phyloP scores from a whole-genome alignment of 176 grass and related monocot genomes.

The Raddia guianensis region DNA sequence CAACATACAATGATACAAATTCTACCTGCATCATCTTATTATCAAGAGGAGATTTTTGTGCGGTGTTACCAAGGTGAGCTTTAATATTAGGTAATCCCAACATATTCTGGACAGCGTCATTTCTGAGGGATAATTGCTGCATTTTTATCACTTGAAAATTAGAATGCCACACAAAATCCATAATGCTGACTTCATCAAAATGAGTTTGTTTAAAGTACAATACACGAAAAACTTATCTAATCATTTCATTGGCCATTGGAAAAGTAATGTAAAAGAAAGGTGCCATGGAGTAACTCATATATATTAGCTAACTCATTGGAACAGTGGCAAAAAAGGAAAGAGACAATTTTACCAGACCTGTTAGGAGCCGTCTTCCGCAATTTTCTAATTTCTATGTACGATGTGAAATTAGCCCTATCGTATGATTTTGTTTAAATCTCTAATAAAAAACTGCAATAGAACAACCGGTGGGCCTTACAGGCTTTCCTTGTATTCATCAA shows the following conservation, averaged over 20 bases:
- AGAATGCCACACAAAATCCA: conserved; percentile 36
- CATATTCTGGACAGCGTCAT: conserved; percentile 47
- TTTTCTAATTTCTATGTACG: conserved; percentile 36
- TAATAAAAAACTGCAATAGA: conserved; percentile 28
- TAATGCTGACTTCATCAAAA: conserved; percentile 15
- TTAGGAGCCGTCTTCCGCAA: background rate
- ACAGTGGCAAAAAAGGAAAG: background rate
- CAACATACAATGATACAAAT: no score
- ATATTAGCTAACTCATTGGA: background rate
- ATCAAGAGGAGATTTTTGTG: conserved; percentile 27
- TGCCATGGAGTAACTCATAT: background rate
- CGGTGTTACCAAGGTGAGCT: conserved; percentile 27
- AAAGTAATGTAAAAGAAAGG: background rate
- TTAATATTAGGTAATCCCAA: conserved; percentile 62
- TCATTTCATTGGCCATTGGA: background rate
- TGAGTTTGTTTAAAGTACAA: conserved; percentile 15
- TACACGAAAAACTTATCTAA: conserved; percentile 19
- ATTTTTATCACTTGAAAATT: conserved; percentile 44
- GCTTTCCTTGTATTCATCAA: conserved; percentile 18
- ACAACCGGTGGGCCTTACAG: conserved; percentile 9
- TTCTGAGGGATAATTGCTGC: conserved; percentile 83
- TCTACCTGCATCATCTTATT: conserved; percentile 47
- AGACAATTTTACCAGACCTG: conserved; percentile 17
- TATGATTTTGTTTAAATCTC: conserved; percentile 10
- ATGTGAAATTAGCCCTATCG: background rate